Conservation (phyloP, 805 yeast genomes). For the Wickerhamiella vanderwaltii region DNA sequence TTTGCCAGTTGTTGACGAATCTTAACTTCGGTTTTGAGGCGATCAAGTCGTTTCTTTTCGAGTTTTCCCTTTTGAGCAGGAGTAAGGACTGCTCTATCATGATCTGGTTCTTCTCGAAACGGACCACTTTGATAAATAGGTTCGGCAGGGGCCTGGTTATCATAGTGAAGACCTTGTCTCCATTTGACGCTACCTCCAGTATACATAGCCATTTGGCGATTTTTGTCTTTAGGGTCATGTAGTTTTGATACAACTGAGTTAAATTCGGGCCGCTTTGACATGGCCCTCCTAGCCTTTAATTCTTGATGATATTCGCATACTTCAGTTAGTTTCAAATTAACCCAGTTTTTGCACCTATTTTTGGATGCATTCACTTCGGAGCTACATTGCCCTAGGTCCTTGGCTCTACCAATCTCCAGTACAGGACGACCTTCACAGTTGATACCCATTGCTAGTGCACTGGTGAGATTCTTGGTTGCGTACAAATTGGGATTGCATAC, state of each 20-base stretch:
- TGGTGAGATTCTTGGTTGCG: conserved; percentile 17
- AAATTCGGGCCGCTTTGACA: conserved; percentile 64
- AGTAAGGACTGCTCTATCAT: background rate
- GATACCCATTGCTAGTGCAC: conserved; percentile 43
- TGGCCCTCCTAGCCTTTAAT: conserved; percentile 36
- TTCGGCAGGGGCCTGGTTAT: conserved; percentile 22
- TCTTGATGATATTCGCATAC: conserved; percentile 69
- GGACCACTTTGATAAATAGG: conserved; percentile 11
- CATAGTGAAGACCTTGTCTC: conserved; percentile 23
- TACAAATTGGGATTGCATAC: conserved; percentile 61
- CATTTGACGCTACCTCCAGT: conserved; percentile 27
- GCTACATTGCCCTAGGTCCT: conserved; percentile 58
- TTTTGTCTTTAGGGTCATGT: conserved; percentile 42
- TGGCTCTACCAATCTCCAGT: conserved; percentile 61
- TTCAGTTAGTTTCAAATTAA: conserved; percentile 41
- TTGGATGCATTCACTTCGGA: conserved; percentile 37
- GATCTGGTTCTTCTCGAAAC: conserved; percentile 1
- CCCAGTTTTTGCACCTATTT: conserved; percentile 43
- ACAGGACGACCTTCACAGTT: conserved; percentile 40
- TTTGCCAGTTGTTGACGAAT: conserved; percentile 29
- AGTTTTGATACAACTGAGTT: conserved; percentile 43
- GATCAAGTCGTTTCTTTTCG: conserved; percentile 20
- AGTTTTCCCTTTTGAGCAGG: conserved; percentile 20
- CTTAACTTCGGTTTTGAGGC: conserved; percentile 22
- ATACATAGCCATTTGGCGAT: conserved; percentile 32